These are phyloP conservation scores for Raphanus sativus DNA, from an alignment of 345 rosid genomes.

Conservation along the genomic window DNA sequence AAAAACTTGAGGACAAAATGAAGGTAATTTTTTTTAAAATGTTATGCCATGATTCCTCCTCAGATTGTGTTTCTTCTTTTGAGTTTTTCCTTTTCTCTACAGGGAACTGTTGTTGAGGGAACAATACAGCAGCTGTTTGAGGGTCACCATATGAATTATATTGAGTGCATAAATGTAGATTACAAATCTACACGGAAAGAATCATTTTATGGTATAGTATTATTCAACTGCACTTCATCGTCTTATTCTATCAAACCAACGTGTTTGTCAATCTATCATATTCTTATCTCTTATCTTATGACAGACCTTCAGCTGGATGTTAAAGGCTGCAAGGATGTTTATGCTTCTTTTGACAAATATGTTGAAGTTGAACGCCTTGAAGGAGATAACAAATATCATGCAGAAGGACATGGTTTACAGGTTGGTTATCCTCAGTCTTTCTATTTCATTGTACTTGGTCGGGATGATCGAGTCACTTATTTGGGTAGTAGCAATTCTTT, in stretches of 20 bases:
- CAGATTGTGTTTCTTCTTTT: conserved; percentile 13
- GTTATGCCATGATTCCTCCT: conserved; percentile 18
- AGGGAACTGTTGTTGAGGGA: conserved; percentile 99
- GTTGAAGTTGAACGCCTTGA: conserved; percentile 97
- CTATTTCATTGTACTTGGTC: not conserved
- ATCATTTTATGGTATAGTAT: conserved; percentile 78
- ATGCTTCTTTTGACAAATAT: conserved; percentile 96
- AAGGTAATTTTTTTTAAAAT: conserved; percentile 48
- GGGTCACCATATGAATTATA: conserved; percentile 94
- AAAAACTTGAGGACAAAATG: conserved; percentile 98
- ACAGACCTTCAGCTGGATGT: conserved; percentile 98
- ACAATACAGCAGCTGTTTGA: conserved; percentile 93
- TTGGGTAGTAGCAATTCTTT: conserved; percentile 20
- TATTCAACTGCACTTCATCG: conserved; percentile 15
- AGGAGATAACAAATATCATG: conserved; percentile 95
- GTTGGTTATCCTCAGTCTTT: conserved; percentile 43
- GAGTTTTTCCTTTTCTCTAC: conserved; percentile 1
- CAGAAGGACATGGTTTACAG: conserved; percentile 90
- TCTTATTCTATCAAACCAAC: conserved; percentile 4
- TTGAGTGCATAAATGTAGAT: conserved; percentile 93
- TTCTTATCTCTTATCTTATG: conserved; percentile 15
- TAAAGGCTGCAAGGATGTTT: conserved; percentile 94
- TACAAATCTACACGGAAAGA: conserved; percentile 94
- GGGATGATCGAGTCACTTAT: conserved; percentile 9
- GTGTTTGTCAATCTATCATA: not conserved